These are phyloP conservation scores for Xylogone sp. DNA, from an alignment of 2,329 filamentous ascomycete genomes.

Conservation along the genomic window DNA sequence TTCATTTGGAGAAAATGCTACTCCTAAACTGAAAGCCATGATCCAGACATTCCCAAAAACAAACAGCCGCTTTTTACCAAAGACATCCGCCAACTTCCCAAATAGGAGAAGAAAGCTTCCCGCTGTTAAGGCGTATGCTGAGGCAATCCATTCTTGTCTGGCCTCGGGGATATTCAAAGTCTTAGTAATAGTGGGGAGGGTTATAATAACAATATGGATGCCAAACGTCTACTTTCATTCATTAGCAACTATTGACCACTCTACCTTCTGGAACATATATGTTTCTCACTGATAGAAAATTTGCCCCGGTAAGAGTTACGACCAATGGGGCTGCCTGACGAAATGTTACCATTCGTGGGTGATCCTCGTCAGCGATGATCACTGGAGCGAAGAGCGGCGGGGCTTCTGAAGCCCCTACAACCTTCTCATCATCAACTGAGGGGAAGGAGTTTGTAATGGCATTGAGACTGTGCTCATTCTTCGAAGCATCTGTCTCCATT, in stretches of 20 bases:
- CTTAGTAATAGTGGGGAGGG: conserved; percentile 30
- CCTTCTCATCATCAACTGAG: neutral
- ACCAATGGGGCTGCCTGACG: conserved; percentile 22
- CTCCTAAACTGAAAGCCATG: conserved; percentile 51
- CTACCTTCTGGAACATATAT: neutral
- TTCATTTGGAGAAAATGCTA: conserved; percentile 63
- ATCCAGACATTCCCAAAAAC: conserved; percentile 55
- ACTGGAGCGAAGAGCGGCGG: neutral
- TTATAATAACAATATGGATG: conserved; percentile 49
- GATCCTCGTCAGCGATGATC: conserved; percentile 4
- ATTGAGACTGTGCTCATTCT: neutral
- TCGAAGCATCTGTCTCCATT: neutral
- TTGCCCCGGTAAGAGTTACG: conserved; percentile 19
- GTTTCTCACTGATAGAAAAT: conserved; percentile 19
- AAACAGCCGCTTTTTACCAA: conserved; percentile 43
- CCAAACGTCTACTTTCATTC: neutral
- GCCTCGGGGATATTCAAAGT: conserved; percentile 23
- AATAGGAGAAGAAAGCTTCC: conserved; percentile 45
- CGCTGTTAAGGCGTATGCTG: conserved; percentile 36
- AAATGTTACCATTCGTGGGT: conserved; percentile 16
- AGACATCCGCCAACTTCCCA: conserved; percentile 47
- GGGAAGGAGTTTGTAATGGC: neutral
- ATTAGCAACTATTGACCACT: conserved; percentile 2
- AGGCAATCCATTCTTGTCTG: conserved; percentile 29
- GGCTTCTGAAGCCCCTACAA: neutral